These are phyloP conservation scores for Tulasnella sp. DNA, from an alignment of 768 basidiomycete species.

Conservation along the genomic window DNA sequence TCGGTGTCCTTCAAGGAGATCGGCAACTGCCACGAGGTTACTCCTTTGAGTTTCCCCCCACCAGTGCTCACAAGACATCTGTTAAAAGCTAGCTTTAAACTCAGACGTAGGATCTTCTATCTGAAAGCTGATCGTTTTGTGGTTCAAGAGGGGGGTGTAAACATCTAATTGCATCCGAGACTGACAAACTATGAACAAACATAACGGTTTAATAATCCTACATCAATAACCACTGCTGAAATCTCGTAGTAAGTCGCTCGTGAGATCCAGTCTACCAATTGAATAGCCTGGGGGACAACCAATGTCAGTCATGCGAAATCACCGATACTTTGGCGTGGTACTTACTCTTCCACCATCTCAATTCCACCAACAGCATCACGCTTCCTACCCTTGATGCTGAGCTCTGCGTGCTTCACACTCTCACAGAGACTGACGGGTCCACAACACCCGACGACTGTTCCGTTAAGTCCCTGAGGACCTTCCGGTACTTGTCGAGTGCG, in stretches of 20 bases:
- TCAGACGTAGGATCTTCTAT: not conserved
- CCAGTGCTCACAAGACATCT: not conserved
- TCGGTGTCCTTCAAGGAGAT: too few species aligned
- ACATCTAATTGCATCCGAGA: not conserved
- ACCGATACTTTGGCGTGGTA: too few species aligned
- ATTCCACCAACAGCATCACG: constrained; percentile 10
- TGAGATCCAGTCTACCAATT: not conserved
- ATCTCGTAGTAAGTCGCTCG: not conserved
- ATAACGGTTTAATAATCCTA: not conserved
- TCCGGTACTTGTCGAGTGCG: not conserved
- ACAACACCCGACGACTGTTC: constrained; percentile 11
- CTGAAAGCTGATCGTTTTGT: not conserved
- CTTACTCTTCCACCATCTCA: constrained; percentile 13
- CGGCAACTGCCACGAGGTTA: not conserved
- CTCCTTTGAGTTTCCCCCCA: not conserved
- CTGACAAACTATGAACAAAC: not conserved
- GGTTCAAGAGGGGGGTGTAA: not conserved
- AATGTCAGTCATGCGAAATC: too few species aligned
- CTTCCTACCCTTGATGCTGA: not conserved
- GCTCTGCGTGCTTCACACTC: constrained; percentile 1
- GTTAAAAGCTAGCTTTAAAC: not conserved
- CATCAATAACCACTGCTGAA: too few species aligned
- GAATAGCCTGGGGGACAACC: not conserved
- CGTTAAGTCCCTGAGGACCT: not conserved
- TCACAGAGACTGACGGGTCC: constrained; percentile 6